Percentiles rank a stretch among this genome's conserved stretches.
Evolutionary conservation across 345 rosid genomes (phyloP).

Genomic region (Lagerstroemia speciosa): DNA sequence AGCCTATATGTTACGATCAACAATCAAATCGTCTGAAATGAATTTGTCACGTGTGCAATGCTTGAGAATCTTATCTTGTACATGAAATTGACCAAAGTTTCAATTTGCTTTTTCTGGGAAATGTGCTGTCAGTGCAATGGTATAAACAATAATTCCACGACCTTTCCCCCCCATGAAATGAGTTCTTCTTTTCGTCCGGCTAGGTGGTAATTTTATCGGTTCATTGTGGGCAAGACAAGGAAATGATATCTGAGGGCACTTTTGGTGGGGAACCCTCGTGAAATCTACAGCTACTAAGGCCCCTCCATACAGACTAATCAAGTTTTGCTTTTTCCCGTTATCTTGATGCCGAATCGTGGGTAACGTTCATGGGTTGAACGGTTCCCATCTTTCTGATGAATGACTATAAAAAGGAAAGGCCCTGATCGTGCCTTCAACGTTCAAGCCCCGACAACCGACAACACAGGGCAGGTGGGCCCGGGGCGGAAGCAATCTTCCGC

Average conservation of each 20-base stretch:
- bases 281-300: not conserved
- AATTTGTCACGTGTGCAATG: too few relatives aligned
- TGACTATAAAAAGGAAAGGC: not conserved
- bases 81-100: too few relatives aligned
- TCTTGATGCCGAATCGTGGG: not conserved
- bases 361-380: constrained; percentile 3
- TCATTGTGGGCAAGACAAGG: not conserved
- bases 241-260: not conserved
- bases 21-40: too few relatives aligned
- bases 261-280: not conserved
- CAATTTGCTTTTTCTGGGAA: too few relatives aligned
- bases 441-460: constrained; percentile 28
- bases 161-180: too few relatives aligned
- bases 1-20: too few relatives aligned
- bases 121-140: too few relatives aligned
- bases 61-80: too few relatives aligned
- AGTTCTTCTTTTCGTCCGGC: too few relatives aligned
- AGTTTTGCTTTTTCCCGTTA: not conserved
- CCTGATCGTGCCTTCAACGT: constrained; percentile 11
- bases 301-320: not conserved
- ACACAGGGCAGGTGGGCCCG: constrained; percentile 29
- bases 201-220: too few relatives aligned
- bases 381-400: not conserved
- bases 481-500: not conserved
- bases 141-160: too few relatives aligned